phyloP scores from a whole-genome alignment of 768 basidiomycete genomes.

The Boletus bicolor region DNA sequence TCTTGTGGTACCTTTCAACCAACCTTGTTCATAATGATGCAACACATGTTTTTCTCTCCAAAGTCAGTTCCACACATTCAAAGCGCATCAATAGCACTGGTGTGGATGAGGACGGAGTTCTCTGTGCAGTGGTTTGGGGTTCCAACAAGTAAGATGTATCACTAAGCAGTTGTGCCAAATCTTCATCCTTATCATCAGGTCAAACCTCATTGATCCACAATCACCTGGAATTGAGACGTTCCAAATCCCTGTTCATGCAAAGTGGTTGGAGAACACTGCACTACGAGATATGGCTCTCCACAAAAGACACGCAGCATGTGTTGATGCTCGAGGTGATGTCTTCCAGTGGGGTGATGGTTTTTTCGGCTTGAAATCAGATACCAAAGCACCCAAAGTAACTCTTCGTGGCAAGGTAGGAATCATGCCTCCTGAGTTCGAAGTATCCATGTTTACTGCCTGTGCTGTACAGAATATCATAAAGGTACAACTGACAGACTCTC shows the following conservation, averaged over 20 bases:
- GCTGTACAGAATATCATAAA: constrained; percentile 59
- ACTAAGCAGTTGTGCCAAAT: neutral
- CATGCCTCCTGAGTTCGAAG: neutral
- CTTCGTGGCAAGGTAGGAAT: constrained; percentile 59
- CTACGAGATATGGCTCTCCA: constrained; percentile 73
- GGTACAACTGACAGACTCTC: constrained; percentile 55
- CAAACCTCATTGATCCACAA: constrained; percentile 43
- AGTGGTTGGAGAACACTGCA: constrained; percentile 65
- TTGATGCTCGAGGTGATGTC: constrained; percentile 77
- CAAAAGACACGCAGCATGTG: constrained; percentile 64
- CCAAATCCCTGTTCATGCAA: constrained; percentile 46
- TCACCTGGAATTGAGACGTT: constrained; percentile 39
- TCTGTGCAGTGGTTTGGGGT: constrained; percentile 66
- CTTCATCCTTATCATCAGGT: constrained; percentile 34
- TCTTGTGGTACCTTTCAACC: constrained; percentile 39
- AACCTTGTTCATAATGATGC: constrained; percentile 39
- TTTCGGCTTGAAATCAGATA: constrained; percentile 35
- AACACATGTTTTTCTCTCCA: constrained; percentile 2
- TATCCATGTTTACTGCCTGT: neutral
- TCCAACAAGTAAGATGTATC: constrained; percentile 57
- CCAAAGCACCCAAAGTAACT: constrained; percentile 46
- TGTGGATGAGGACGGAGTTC: constrained; percentile 23
- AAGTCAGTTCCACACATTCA: neutral
- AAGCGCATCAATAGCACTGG: constrained; percentile 22
- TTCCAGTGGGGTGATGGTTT: constrained; percentile 82